Evolutionary conservation across 2,329 filamentous ascomycete genomes (phyloP).

Genomic region (Sporothrix sp.): DNA sequence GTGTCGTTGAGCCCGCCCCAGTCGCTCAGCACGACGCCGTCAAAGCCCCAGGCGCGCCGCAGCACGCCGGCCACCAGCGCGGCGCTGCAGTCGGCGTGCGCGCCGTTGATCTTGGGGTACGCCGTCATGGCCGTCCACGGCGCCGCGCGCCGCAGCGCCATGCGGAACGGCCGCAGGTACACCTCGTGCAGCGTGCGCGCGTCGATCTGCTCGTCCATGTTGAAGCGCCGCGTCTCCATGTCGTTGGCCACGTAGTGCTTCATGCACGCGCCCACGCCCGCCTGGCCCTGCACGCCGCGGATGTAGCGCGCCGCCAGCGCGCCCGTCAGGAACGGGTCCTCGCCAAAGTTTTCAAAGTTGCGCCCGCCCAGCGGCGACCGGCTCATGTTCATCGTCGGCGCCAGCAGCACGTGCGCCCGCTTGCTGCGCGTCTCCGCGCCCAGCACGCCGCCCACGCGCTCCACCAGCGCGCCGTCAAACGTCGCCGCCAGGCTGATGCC

Average conservation of each 20-base stretch:
- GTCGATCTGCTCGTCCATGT: conserved; percentile 53
- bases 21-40: conserved; percentile 50
- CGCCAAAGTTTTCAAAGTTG: conserved; percentile 56
- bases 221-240: conserved; percentile 58
- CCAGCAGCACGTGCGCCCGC: conserved; percentile 48
- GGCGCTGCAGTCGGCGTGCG: conserved; percentile 48
- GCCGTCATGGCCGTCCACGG: conserved; percentile 61
- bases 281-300: conserved; percentile 6
- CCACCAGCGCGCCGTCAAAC: conserved; percentile 8
- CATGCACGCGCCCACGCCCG: conserved; percentile 7
- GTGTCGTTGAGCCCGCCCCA: conserved; percentile 22
- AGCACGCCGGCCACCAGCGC: conserved; percentile 46
- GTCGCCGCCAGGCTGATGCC: conserved; percentile 62
- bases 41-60: conserved; percentile 50
- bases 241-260: conserved; percentile 59
- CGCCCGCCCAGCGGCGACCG: conserved; percentile 52
- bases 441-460: conserved; percentile 27
- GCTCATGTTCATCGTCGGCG: conserved; percentile 46
- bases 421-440: conserved; percentile 49
- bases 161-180: conserved; percentile 64
- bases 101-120: conserved; percentile 57
- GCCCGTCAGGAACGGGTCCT: conserved; percentile 32
- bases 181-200: conserved; percentile 59
- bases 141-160: conserved; percentile 52
- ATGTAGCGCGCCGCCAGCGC: conserved; percentile 7